Evolutionary conservation across 139 green algal species (phyloP), one percentile per base, ranked within the genome.

Genomic region (Coelastrella sp.): DNA sequence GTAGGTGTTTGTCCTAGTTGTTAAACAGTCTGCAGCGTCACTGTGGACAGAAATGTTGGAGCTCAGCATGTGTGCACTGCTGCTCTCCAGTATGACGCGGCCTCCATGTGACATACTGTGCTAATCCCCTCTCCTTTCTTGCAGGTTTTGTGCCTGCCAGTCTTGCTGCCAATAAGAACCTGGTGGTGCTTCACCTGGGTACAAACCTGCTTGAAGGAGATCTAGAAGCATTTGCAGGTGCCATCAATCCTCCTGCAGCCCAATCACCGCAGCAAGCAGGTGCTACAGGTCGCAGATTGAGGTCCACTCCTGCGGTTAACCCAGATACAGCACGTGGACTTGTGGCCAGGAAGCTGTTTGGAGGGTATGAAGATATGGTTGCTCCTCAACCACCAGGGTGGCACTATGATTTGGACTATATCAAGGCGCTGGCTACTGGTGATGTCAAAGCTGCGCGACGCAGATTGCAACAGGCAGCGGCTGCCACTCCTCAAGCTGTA

Each of bases 91-190:
- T n/a, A n/a, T n/a, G n/a, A n/a, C n/a, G n/a, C n/a, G n/a, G n/a
- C n/a, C n/a, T n/a, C n/a, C n/a, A n/a, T n/a, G n/a, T n/a, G 15
- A 57, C 11, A 57, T 57, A 57, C 45, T 57, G 37, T 75, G 37
- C 15, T 4, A 41, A 43, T 23, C 17, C 19, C 6, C 7, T 64
- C 19, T 27, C 17, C 35, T 83, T 6, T 71, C 37, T 38, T 73
- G 35, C 76, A 83, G 76, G 76, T 19, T 32, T 40, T 41, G 76
- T 83, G 27, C 76, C 76, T 73, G 76, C 76, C 30, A 83, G 76
- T 38, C 76, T 83, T 27, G 76, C 25, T 35, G 76, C 57, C 40
- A 71, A 45, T 38, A 74, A 38, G 41, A 53, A 83, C 23, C 45
- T 83, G 57, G 37, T 74, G 3, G 37, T 38, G 4, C 76, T 83